Percentiles rank a stretch among this genome's conserved stretches.
Evolutionary conservation across 805 yeast species (phyloP).

Genomic region (Myxozyma lipomycoides): DNA sequence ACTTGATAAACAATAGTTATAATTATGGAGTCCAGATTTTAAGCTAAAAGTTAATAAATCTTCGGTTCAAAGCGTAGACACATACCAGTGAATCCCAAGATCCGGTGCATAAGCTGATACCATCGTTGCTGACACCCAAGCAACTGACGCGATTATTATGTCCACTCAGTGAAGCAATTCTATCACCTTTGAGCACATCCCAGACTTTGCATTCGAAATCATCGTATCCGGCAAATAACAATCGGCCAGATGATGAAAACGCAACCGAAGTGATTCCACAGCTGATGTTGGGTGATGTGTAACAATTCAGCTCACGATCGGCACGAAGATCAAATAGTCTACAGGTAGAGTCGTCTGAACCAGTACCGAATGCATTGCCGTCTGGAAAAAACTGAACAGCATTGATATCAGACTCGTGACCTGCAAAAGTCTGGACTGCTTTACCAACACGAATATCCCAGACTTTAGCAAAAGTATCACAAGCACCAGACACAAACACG

Average conservation of each 20-base stretch:
- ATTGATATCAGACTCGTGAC: slow-evolving; percentile 63
- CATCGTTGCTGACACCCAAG: slow-evolving; percentile 67
- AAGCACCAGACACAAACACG: slow-evolving; percentile 65
- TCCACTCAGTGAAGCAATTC: slow-evolving; percentile 63
- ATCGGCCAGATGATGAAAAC: slow-evolving; percentile 68
- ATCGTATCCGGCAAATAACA: slow-evolving; percentile 69
- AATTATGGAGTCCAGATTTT: slow-evolving; percentile 16
- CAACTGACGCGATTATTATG: slow-evolving; percentile 60
- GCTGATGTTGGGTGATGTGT: slow-evolving; percentile 29
- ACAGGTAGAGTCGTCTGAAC: slow-evolving; percentile 73
- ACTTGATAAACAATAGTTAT: too few relatives aligned
- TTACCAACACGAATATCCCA: slow-evolving; percentile 69
- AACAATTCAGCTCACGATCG: slow-evolving; percentile 62
- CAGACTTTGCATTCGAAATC: slow-evolving; percentile 68
- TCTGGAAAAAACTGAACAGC: slow-evolving; percentile 61
- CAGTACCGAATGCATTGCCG: slow-evolving; percentile 65
- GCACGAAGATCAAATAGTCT: slow-evolving; percentile 71
- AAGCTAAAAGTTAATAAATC: slow-evolving; percentile 1
- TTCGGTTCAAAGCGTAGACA: slow-evolving; percentile 12
- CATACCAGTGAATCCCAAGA: slow-evolving; percentile 67
- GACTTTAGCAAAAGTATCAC: slow-evolving; percentile 63
- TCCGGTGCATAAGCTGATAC: slow-evolving; percentile 69
- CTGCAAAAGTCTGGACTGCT: slow-evolving; percentile 41
- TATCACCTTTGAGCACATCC: slow-evolving; percentile 65
- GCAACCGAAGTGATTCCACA: slow-evolving; percentile 61